A percentile compares a stretch with the other conserved stretches of the same genome.
phyloP scores from a whole-genome alignment of 164 flowering plant species.

The Aristolochia californica region DNA sequence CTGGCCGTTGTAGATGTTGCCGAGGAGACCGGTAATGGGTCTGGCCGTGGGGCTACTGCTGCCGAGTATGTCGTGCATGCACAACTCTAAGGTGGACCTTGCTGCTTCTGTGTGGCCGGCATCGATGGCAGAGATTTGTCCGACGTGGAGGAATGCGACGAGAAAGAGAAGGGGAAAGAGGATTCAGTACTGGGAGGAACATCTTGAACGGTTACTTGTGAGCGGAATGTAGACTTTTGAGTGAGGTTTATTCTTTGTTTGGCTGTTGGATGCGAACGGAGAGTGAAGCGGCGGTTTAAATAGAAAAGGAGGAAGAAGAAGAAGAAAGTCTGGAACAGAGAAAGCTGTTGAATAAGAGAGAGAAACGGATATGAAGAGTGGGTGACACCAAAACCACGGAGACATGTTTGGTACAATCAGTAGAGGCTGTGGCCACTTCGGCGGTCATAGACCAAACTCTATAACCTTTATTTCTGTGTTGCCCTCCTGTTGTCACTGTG shows the following conservation, averaged over 20 bases:
- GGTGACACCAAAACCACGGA: not conserved
- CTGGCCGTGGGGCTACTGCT: conserved; percentile 73
- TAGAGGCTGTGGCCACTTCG: too few species aligned
- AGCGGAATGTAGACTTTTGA: too few species aligned
- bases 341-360: not conserved
- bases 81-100: conserved; percentile 41
- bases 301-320: not conserved
- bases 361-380: not conserved
- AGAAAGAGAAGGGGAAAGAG: conserved; percentile 15
- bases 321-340: not conserved
- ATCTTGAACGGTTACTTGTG: too few species aligned
- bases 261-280: not conserved
- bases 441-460: conserved; percentile 19
- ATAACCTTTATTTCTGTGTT: conserved; percentile 29
- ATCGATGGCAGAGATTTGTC: conserved; percentile 11
- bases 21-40: conserved; percentile 77
- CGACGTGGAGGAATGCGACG: conserved; percentile 11
- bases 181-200: conserved; percentile 16
- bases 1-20: conserved; percentile 76
- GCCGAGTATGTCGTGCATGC: conserved; percentile 86
- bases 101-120: conserved; percentile 3
- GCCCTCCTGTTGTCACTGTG: conserved; percentile 33
- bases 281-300: not conserved
- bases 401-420: too few species aligned
- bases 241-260: not conserved